Base-by-base conservation (phyloP, 192 early-diverging fungal genomes). In the Dispira simplex region DNA sequence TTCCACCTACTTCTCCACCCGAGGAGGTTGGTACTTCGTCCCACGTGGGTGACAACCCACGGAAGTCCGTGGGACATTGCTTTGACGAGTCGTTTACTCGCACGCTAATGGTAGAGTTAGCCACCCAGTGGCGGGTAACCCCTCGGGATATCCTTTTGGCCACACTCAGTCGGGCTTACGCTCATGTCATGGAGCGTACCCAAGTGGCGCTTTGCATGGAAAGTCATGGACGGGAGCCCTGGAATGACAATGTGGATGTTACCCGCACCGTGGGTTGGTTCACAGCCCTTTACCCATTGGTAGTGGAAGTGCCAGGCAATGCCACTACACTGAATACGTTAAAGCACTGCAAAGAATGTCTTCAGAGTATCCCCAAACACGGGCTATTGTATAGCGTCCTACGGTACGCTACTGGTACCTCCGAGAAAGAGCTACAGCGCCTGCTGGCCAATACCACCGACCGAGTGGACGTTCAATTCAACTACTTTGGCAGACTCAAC, bases 241-340 rank as follows among this genome's bases (percentile, higher is more conserved):
- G 54, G 54, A 1, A 3, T 28, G 20, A 18, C 3, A 21, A 9
- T 2, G 8, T 23, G 25, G 54, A 56, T 21, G 25, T 56, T 13
- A 56, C 18, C 54, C 54, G 54, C 28, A 56, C 54, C 13, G n/a
- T 71, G 14, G 70, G 70, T 44, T 71, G 67, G 66, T 71, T 71
- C 48, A 70, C 67, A 16, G 2, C 66, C 3, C 13, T 62, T 21
- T 60, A 46, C 25, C 64, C 64, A 1, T 32, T 68, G 12, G 46
- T 28, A 8, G 21, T 67, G 14, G 12, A 46, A 11, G 43, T 44
- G 0, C n/a, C 12, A 1, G 5, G 26, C 8, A n/a, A 46, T 21
- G 44, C 18, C 0, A 21, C 59, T 16, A 3, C 46, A 62, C 2
- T 44, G 11, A 45, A 0, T 39, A n/a, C 46, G n/a, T 45, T 62